Base-by-base conservation (phyloP, 2,329 filamentous ascomycete genomes). In the Chaetomiaceae sp. region DNA sequence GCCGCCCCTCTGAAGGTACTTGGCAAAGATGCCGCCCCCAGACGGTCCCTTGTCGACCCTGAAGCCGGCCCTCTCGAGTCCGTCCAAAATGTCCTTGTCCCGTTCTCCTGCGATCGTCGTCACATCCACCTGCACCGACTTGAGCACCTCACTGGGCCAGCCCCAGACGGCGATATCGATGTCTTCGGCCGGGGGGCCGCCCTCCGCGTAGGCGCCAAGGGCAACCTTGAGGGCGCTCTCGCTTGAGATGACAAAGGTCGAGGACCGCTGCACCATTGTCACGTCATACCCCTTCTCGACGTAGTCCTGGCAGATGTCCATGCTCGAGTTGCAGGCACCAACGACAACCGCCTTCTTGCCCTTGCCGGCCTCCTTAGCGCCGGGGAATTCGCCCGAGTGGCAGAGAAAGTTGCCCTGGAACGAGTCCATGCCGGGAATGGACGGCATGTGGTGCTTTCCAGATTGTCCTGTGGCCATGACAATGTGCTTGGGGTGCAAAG, bases 241-340 rank as follows among this genome's bases (percentile, higher is more conserved):
- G 7, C 78, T 80, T 0, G 80, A 78, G 0, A 86, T 71, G 3
- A 89, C 82, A 48, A 77, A 79, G 0, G 86, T 87, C 7, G 75
- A 78, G 1, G 78, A 81, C 3, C 85, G 76, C 65, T 89, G 86
- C 0, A 89, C 74, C 65, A 89, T 83, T 0, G 85, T 88, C 1
- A 87, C 78, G 3, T 79, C 70, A 55, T 82, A 83, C 0, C 85
- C 85, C 44, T 81, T 79, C 58, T 86, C 82, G 31, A 78, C 73
- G 59, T 76, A 86, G 55, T 87, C 81, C 50, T 86, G 83, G 0
- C 81, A 78, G 49, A 87, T 87, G 55, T 87, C 85, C 58, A 86
- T 82, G 5, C 73, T 81, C 0, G 81, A 85, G 65, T 86, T 87
- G 64, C 83, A 85, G 1, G 79, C 82, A 1, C 85, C 85, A 0